Base-by-base conservation (phyloP, 768 basidiomycete species). In the Kwoniella sp. region DNA sequence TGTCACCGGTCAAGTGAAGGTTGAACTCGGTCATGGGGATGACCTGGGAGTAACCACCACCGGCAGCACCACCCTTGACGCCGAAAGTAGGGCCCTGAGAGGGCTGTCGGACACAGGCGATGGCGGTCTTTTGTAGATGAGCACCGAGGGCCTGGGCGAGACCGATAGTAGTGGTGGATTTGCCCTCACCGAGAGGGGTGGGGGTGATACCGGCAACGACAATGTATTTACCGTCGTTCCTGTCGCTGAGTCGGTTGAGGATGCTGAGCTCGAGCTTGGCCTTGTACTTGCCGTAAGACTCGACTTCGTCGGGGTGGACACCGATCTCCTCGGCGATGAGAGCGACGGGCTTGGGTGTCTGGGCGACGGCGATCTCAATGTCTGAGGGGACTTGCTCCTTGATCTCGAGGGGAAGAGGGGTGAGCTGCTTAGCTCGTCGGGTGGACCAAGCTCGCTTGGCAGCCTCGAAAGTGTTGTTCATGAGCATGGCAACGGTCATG, bases 21-120 rank as follows among this genome's bases (percentile, higher is more conserved):
- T 98, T 98, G 81, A 99, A 98, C 90, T 97, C 95, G 75, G 97
- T 95, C 95, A 98, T 97, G 46, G 95, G 95, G 81, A 98, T 98
- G 74, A 99, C 91, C 78, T 96, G 94, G 78, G 91, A 92, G 83
- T 98, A 99, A 56, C 95, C 95, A 65, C 95, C 95, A 44, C 96
- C 95, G 47, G 95, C 95, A 37, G 95, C 95, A 72, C 95, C 96
- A 70, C 95, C 95, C 81, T 99, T 99, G 84, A 99, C 96, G 70
- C 95, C 95, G 78, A 98, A 99, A 0, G 95, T 98, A 33, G 95
- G 95, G 13, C 96, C 95, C 81, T 99, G 95, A 82, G 92, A 93
- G 3, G 96, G 96, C 78, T 99, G 96, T 59, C 95, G 89, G 24
- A 98, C 93, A 79, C 93, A 96, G 50, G 96, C 95, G 79, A 96